phyloP scores from a whole-genome alignment of 139 green algal genomes.

The Chlamydomonas sp. region DNA sequence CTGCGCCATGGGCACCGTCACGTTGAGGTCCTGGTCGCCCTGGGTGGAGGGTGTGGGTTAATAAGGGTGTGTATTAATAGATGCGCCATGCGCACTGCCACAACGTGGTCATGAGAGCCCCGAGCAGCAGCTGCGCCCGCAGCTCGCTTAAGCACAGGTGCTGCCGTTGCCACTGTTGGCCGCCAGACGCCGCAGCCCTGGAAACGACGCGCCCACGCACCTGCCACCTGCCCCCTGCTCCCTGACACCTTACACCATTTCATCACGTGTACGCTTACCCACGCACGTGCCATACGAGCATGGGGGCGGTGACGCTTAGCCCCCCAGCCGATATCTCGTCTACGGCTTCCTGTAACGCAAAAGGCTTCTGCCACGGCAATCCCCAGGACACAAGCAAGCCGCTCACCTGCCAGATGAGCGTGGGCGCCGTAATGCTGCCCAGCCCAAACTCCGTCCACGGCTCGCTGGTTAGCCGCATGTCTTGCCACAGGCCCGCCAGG shows the following conservation, averaged over 20 bases:
- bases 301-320: not conserved
- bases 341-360: too few species aligned
- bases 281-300: too few species aligned
- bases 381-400: not conserved
- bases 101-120: too few species aligned
- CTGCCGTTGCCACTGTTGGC: too few species aligned
- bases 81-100: not conserved
- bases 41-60: not conserved
- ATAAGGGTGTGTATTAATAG: not conserved
- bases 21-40: constrained; percentile 20
- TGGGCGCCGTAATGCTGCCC: constrained; percentile 16
- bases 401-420: constrained; percentile 27
- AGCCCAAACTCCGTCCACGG: constrained; percentile 14
- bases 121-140: too few species aligned
- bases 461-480: constrained; percentile 29
- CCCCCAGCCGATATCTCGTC: not conserved
- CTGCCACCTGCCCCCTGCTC: too few species aligned
- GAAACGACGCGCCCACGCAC: too few species aligned
- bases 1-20: constrained; percentile 23
- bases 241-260: too few species aligned
- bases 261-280: too few species aligned
- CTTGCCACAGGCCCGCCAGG: constrained; percentile 2
- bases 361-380: too few species aligned
- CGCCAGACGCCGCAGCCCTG: too few species aligned
- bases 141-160: too few species aligned